Evolutionary conservation across 2,329 filamentous ascomycete genomes (phyloP).

Genomic region (Fusarium irregulare): DNA sequence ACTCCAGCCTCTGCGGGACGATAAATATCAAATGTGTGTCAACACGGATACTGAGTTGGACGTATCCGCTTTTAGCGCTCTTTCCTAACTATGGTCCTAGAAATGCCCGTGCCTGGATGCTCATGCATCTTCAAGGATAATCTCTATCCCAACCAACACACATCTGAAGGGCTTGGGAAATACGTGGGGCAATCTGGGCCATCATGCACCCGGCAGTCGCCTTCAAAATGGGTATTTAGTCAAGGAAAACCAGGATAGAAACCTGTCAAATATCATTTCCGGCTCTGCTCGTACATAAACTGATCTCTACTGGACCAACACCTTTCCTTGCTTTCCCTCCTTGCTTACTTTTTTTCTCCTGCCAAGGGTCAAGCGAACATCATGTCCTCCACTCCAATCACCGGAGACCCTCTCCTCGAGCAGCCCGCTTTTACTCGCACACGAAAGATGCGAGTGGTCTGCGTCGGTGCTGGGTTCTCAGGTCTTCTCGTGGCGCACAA

Average conservation of each 20-base stretch:
- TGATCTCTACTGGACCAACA: not conserved
- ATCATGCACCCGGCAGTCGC: not conserved
- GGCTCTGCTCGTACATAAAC: not conserved
- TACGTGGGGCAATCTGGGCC: not conserved
- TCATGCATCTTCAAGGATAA: too few species aligned
- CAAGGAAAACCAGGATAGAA: not conserved
- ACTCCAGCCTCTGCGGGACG: not conserved
- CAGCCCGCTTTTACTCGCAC: constrained; percentile 11
- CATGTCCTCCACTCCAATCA: not conserved
- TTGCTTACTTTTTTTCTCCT: not conserved
- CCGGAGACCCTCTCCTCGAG: constrained; percentile 1
- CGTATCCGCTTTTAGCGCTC: not conserved
- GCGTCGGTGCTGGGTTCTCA: constrained; percentile 4
- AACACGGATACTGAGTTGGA: not conserved
- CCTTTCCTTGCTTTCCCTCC: too few species aligned
- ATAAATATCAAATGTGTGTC: not conserved
- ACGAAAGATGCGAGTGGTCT: constrained; percentile 8
- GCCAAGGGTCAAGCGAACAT: not conserved
- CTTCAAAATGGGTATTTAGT: not conserved
- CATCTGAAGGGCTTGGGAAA: not conserved
- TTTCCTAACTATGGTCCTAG: not conserved
- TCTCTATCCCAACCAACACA: not conserved
- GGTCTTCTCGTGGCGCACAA: constrained; percentile 12
- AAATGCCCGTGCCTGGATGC: not conserved
- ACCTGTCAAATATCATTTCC: not conserved